Evolutionary conservation across 257 asterid species (phyloP).

Genomic region (Nemophila menziesii): DNA sequence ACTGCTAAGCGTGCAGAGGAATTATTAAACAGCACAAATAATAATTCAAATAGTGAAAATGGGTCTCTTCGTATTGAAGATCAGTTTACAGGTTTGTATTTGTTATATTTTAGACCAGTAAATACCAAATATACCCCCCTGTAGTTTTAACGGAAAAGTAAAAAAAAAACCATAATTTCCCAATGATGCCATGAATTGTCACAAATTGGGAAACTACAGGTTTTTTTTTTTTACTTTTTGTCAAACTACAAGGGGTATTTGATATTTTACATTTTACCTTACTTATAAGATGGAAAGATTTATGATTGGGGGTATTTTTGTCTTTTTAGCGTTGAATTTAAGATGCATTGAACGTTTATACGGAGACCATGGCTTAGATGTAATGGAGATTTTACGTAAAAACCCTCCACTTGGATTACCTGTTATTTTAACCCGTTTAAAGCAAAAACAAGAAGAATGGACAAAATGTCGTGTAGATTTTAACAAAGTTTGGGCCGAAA

Average conservation of each 20-base stretch:
- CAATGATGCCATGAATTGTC: no score
- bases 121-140: not conserved
- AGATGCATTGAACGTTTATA: slow-evolving; percentile 96
- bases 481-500: slow-evolving; percentile 96
- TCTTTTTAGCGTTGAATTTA: slow-evolving; percentile 51
- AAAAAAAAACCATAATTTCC: no score
- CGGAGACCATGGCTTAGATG: slow-evolving; percentile 99
- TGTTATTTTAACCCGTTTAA: slow-evolving; percentile 74
- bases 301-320: slow-evolving; percentile 2
- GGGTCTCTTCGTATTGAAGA: slow-evolving; percentile 63
- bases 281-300: slow-evolving; percentile 1
- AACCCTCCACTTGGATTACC: slow-evolving; percentile 69
- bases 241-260: no score
- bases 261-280: not conserved
- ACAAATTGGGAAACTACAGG: no score
- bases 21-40: slow-evolving; percentile 44
- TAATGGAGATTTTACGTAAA: slow-evolving; percentile 83
- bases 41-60: slow-evolving; percentile 46
- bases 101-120: slow-evolving; percentile 8
- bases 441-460: slow-evolving; percentile 99
- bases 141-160: slow-evolving; percentile 8
- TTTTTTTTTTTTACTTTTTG: no score
- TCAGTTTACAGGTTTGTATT: slow-evolving; percentile 67
- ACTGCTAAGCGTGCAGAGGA: slow-evolving; percentile 81
- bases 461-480: slow-evolving; percentile 78